Base-by-base conservation (phyloP, 106 monocot species). In the Dendrobium huoshanense region DNA sequence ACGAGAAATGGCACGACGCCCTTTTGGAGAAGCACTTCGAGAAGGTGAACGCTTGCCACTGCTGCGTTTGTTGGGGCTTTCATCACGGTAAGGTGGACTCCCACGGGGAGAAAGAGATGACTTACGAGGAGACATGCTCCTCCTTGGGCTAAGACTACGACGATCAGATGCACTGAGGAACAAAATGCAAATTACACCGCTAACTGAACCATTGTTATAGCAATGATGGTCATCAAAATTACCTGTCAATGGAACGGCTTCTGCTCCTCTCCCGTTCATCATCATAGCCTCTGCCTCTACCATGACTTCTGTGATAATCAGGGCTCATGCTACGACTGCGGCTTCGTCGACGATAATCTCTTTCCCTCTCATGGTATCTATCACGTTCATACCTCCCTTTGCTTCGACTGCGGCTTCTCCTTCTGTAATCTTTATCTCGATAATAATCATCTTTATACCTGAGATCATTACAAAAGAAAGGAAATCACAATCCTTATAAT, bases 271-370 rank as follows among this genome's bases (percentile, higher is more conserved):
- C 64, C 15, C 59, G 70, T 42, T 80, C 85, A 80, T 82, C 80
- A 79, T 81, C 83, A 44, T 68, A 83, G 27, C 47, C 76, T 74
- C 77, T 88, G 51, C 68, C 85, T 78, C 81, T 81, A 8, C 84
- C 86, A 84, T 77, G 85, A 8, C 82, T 86, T 82, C 75, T 78
- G 19, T 79, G 10, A 18, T 95, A 83, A 77, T 87, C 89, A 85
- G 94, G 90, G 79, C 89, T 94, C 16, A 78, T 41, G 61, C 91
- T 91, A 55, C 75, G 86, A 48, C 89, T 92, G 81, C 80, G 85
- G 79, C 94, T 92, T 47, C 79, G 82, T 43, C 72, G 86, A 17
- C 56, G 85, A 51, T 85, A 83, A 82, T 91, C 86, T 74, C 87
- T 86, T 10, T 89, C 91, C 74, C 84, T 79, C n/a, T 86, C 85